These are phyloP conservation scores for Flueggea neowawraea DNA, from an alignment of 441 rosid species.

Conservation along the genomic window DNA sequence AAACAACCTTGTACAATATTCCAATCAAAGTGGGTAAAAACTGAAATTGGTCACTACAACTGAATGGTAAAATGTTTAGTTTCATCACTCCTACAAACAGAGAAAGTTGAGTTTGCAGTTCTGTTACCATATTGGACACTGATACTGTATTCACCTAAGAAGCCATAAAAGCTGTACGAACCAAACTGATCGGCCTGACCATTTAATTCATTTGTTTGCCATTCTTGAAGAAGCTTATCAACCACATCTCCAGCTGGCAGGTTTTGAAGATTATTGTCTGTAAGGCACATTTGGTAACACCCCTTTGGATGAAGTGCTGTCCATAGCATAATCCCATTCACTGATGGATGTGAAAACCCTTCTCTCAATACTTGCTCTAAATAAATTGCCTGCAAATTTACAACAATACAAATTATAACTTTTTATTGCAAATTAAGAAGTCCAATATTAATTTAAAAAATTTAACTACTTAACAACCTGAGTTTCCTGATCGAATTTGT, in stretches of 20 bases:
- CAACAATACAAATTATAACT: neutral
- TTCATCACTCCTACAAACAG: slow-evolving; percentile 39
- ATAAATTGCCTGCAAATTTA: slow-evolving; percentile 42
- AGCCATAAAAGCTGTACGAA: slow-evolving; percentile 60
- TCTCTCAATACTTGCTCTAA: slow-evolving; percentile 76
- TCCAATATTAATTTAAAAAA: no score
- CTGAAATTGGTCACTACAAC: slow-evolving; percentile 13
- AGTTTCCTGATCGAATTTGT: slow-evolving; percentile 32
- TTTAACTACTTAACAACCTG: slow-evolving; percentile 33
- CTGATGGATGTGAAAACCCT: slow-evolving; percentile 83
- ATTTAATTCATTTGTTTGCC: slow-evolving; percentile 41
- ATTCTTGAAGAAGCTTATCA: slow-evolving; percentile 52
- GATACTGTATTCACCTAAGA: slow-evolving; percentile 76
- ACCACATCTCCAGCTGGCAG: slow-evolving; percentile 74
- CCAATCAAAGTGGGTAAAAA: neutral
- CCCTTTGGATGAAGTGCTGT: slow-evolving; percentile 71
- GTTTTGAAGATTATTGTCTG: slow-evolving; percentile 45
- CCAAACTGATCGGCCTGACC: slow-evolving; percentile 52
- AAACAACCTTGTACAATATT: no score
- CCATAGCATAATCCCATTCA: slow-evolving; percentile 81
- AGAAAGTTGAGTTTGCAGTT: slow-evolving; percentile 42
- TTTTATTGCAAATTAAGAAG: neutral
- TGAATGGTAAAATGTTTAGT: slow-evolving; percentile 60
- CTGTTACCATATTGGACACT: no score
- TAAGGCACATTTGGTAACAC: slow-evolving; percentile 83